Evolutionary conservation across 305 asterid genomes (phyloP), one percentile per base, ranked within the genome.

Genomic region (Withania somnifera): DNA sequence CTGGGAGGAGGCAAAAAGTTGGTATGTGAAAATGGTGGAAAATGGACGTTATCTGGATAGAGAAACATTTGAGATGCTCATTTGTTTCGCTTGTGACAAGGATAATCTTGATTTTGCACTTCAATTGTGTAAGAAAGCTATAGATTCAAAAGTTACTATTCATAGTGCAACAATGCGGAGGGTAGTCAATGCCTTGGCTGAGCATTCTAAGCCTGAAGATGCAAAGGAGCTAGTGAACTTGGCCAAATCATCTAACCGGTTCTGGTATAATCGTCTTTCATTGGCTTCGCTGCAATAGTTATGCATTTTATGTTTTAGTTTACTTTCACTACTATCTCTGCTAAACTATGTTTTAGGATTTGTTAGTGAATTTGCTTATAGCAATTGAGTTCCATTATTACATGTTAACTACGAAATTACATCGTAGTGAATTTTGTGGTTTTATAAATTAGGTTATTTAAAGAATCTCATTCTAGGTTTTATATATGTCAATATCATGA

Each of bases 1-100:
- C 57, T 28, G 87, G 57, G 86, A 84, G 34, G 93, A 88, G 83
- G 91, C 85, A 3, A 90, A 84, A 83, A 80, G 54, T 45, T 91
- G 88, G 93, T 83, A 85, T 8, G 36, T 34, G 15, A 66, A 82
- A 78, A 79, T 92, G 91, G 40, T 38, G 9, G 87, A 82, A 36
- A 87, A 84, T 66, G 83, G 66, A 8, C 63, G 78, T n/a, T 77
- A 6, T 34, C 92, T 90, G 1, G 86, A 88, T 81, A 36, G 50
- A 1, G 78, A 76, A 20, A 91, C 97, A 26, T 90, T 36, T 79
- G 60, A 56, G 28, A 66, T 81, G 81, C 82, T 89, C 17, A 64
- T 90, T 56, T 84, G 86, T 2, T 86, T 90, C 51, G 90, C 88
- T 71, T 84, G 88, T 82, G 84, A 84, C 45, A 84, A 83, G 47